Evolutionary conservation across 148 eudicot genomes (phyloP).

Genomic region (Fallopia convolvulus): DNA sequence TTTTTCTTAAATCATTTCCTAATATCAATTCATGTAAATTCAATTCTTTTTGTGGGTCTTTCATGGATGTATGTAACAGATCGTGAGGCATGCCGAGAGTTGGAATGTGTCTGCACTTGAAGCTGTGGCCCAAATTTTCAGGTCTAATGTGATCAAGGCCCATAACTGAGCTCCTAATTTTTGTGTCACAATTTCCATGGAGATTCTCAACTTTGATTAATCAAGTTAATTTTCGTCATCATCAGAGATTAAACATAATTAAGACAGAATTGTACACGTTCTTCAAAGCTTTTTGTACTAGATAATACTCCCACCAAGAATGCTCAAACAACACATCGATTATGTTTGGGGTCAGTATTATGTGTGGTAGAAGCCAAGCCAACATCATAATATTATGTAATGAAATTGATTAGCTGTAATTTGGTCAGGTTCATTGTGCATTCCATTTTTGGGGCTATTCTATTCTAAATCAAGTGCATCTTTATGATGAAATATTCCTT

Average conservation of each 20-base stretch:
- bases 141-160: slow-evolving; percentile 32
- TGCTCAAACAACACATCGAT: not conserved
- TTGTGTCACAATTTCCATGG: not conserved
- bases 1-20: not conserved
- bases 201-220: not conserved
- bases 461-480: not conserved
- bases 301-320: not conserved
- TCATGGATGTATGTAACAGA: slow-evolving; percentile 32
- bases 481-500: not conserved
- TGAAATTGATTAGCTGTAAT: not conserved
- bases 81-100: slow-evolving; percentile 71
- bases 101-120: slow-evolving; percentile 86
- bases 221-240: not conserved
- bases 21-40: not conserved
- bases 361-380: not conserved
- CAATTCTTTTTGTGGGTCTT: not conserved
- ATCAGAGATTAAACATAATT: not conserved
- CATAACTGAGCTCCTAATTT: slow-evolving; percentile 15
- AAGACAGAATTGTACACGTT: not conserved
- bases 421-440: not conserved
- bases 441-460: not conserved
- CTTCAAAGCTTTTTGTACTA: not conserved
- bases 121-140: slow-evolving; percentile 86
- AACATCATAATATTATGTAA: not conserved
- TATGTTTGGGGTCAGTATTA: not conserved